Conservation (phyloP, 2,329 filamentous ascomycete species). For the Aschersonia sp. region DNA sequence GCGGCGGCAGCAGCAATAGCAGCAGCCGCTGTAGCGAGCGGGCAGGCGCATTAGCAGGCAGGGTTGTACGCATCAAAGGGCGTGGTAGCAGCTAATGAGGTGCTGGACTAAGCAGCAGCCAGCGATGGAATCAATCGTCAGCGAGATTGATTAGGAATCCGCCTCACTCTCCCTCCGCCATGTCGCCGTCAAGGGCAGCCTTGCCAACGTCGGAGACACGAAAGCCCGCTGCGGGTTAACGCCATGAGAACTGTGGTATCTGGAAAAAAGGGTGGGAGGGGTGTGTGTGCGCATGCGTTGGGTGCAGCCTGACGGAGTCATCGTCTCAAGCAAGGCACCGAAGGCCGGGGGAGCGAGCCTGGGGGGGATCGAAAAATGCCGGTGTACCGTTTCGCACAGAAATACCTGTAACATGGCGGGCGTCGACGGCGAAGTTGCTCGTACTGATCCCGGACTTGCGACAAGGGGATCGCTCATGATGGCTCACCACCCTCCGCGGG, state of each 20-base stretch:
- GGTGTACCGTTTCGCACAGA: constrained; percentile 3
- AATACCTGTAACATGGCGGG: constrained; percentile 1
- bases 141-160: constrained; percentile 1
- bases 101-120: not conserved
- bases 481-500: not conserved
- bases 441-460: constrained; percentile 5
- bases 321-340: not conserved
- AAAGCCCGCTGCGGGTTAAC: not conserved
- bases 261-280: not conserved
- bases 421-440: not conserved
- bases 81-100: too few relatives aligned
- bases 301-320: not conserved
- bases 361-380: not conserved
- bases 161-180: not conserved
- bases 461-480: not conserved
- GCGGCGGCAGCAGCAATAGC: too few relatives aligned
- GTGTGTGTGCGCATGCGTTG: not conserved
- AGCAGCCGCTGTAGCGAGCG: not conserved
- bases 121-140: constrained; percentile 1
- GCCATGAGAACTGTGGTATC: not conserved
- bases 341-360: not conserved
- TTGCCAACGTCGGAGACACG: not conserved
- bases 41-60: not conserved
- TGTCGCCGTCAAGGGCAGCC: too few relatives aligned
- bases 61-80: too few relatives aligned